Percentiles rank a stretch among this genome's conserved stretches.
Conservation (phyloP, 805 yeast species). For the Saccharomycopsis vini region DNA sequence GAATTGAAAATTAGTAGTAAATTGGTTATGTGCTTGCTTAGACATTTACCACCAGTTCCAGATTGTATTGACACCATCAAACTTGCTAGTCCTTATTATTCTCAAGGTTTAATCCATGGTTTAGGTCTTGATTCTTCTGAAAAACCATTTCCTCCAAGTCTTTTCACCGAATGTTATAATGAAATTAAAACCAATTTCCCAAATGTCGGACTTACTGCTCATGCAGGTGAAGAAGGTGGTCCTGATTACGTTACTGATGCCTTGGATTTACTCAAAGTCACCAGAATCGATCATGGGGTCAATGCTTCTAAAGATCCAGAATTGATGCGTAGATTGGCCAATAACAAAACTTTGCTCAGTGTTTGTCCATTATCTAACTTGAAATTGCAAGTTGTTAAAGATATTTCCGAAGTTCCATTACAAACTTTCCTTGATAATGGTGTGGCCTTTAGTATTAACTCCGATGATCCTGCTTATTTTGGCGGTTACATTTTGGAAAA, state of each 20-base stretch:
- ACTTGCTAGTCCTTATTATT: constrained; percentile 41
- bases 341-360: constrained; percentile 48
- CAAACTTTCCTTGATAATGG: constrained; percentile 47
- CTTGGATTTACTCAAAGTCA: constrained; percentile 48
- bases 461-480: constrained; percentile 76
- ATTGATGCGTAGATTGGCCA: constrained; percentile 49
- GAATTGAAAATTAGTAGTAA: constrained; percentile 59
- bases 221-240: constrained; percentile 87
- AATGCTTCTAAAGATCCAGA: constrained; percentile 48
- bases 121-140: constrained; percentile 80
- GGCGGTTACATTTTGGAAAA: constrained; percentile 80
- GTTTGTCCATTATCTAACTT: constrained; percentile 75
- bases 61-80: constrained; percentile 52
- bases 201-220: constrained; percentile 62
- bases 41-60: constrained; percentile 64
- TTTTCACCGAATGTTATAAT: constrained; percentile 56
- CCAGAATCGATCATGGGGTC: constrained; percentile 78
- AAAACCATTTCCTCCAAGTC: constrained; percentile 64
- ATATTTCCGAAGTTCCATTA: constrained; percentile 61
- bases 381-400: constrained; percentile 62
- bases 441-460: constrained; percentile 68
- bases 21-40: constrained; percentile 71
- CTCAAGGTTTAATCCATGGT: constrained; percentile 57
- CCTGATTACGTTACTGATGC: constrained; percentile 55
- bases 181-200: constrained; percentile 40